Evolutionary conservation across 2,329 filamentous ascomycete genomes (phyloP), one percentile per base, ranked within the genome.

Genomic region (Pestalotiopsis sp.): DNA sequence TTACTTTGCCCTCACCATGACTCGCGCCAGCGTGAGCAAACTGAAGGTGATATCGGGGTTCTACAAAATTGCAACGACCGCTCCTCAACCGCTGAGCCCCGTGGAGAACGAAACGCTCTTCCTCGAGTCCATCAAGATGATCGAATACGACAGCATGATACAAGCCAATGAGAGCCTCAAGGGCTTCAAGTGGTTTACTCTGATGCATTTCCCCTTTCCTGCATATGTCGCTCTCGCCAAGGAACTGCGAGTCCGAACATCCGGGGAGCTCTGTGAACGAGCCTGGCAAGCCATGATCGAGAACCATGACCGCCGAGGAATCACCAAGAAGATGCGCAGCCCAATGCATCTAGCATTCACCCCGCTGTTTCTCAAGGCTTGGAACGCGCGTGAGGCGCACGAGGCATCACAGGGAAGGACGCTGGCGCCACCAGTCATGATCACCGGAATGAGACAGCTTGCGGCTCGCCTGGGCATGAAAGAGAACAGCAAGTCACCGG

Each of bases 191-290:
- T 90, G 88, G 88, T 90, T 87, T 73, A 87, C 86, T 0, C 82
- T 84, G 71, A 85, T 89, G 73, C 83, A 90, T 75, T 88, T 90
- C 67, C 88, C 88, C 9, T 84, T 90, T 70, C 87, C 87, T 2
- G 88, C 86, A 1, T 90, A 90, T 77, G 87, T 90, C 76, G 89
- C 87, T 73, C 80, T 90, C 25, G 82, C 89, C 13, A 85, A 84
- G 63, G 87, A 89, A 73, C 80, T 90, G 49, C 85, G 85, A 5
- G 78, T 81, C 25, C 83, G 87, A 31, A 84, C 83, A 2, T 82
- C 81, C 0, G 88, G 88, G n/a, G 83, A 85, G 1, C 80, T 88
- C 69, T 87, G 87, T 66, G 87, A 90, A 73, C 84, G 86, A 12
- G 87, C 88, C 0, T 90, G 88, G 88, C 79, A 83, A 7, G 85